A percentile compares a stretch with the other conserved stretches of the same genome.
phyloP scores from a whole-genome alignment of 78 protist genomes.

The Capsaspora owczarzaki region DNA sequence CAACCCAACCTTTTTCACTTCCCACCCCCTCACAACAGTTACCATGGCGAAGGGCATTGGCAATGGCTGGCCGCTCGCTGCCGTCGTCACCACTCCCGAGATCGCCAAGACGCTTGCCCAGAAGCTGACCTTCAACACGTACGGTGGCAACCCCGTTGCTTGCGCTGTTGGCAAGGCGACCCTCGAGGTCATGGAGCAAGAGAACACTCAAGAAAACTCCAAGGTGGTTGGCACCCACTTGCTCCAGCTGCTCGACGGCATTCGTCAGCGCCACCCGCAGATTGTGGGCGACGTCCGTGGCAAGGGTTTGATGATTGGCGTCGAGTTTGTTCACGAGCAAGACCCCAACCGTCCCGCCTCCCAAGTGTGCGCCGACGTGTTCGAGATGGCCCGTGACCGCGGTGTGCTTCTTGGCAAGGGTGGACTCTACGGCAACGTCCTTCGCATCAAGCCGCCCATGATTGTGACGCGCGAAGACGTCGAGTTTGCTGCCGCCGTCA shows the following conservation, averaged over 20 bases:
- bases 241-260: not conserved
- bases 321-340: constrained; percentile 55
- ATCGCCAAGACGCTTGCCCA: not conserved
- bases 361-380: not conserved
- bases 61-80: constrained; percentile 73
- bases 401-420: constrained; percentile 4
- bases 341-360: constrained; percentile 14
- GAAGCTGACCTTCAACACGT: constrained; percentile 60
- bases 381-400: not conserved
- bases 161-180: constrained; percentile 58
- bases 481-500: constrained; percentile 1
- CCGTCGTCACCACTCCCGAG: constrained; percentile 47
- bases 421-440: constrained; percentile 45
- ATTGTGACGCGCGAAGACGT: constrained; percentile 23
- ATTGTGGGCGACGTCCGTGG: constrained; percentile 77
- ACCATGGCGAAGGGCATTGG: constrained; percentile 67
- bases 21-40: not conserved
- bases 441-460: constrained; percentile 66
- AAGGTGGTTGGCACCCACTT: constrained; percentile 1
- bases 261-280: not conserved
- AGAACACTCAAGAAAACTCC: constrained; percentile 28
- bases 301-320: constrained; percentile 60
- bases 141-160: constrained; percentile 71
- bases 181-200: constrained; percentile 32
- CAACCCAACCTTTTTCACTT: too few relatives aligned